These are phyloP conservation scores for Guyanaporus albipodus DNA, from an alignment of 768 basidiomycete genomes.

Conservation along the genomic window DNA sequence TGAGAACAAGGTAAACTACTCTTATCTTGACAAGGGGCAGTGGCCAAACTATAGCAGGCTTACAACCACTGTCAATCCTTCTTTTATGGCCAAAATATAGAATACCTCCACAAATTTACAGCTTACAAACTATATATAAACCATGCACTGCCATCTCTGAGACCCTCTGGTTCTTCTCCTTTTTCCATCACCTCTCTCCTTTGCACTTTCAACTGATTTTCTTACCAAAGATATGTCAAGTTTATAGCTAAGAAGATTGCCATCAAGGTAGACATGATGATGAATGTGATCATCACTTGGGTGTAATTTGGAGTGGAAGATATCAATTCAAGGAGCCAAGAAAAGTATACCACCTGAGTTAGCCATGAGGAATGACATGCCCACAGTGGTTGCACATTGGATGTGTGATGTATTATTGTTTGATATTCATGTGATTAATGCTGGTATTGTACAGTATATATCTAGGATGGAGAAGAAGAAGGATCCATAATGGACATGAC, in stretches of 20 bases:
- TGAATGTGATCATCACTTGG: not conserved
- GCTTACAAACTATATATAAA: conserved; percentile 38
- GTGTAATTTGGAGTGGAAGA: not conserved
- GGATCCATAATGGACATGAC: conserved; percentile 47
- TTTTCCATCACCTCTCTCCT: conserved; percentile 30
- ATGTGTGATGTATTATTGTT: no score
- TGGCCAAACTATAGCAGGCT: no score
- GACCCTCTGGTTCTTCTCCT: conserved; percentile 36
- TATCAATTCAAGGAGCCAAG: no score
- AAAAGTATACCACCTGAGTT: no score
- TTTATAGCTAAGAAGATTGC: not conserved
- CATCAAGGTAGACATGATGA: not conserved
- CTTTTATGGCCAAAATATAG: no score
- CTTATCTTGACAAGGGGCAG: no score
- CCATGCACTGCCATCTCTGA: conserved; percentile 53
- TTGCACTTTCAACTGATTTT: not conserved
- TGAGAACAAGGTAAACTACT: no score
- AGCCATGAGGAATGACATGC: no score
- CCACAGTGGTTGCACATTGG: no score
- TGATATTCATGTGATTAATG: no score
- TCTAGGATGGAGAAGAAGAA: conserved; percentile 57
- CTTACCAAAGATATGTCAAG: not conserved
- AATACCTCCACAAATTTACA: not conserved
- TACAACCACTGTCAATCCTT: not conserved
- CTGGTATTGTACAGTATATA: conserved; percentile 32